Base-by-base conservation (phyloP, 805 yeast species). In the Yarrowia porcina region DNA sequence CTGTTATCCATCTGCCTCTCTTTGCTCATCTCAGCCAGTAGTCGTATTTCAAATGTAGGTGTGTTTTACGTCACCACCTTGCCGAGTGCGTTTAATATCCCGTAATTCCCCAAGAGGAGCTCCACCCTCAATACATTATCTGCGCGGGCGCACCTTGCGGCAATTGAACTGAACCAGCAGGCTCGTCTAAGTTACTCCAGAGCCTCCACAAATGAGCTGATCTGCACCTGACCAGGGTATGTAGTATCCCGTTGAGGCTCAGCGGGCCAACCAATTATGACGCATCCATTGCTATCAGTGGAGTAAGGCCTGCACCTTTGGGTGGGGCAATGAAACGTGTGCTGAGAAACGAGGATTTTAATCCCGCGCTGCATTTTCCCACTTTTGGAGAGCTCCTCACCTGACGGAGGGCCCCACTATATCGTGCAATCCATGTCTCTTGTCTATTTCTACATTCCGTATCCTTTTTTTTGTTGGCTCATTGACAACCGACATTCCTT, bases 181-280 rank as follows among this genome's bases (percentile, higher is more conserved):
- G 20, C 17, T 15, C 36, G 52, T 28, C 25, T 45, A 45, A 30
- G 27, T 30, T 30, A 30, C 52, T 45, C 52, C 36, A 45, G 52
- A 15, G 23, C 17, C 52, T 45, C 52, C 36, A 30, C 52, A 45
- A 30, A 45, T 45, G 52, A 45, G 36, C 52, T 15, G 52, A 45
- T 45, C 52, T 45, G 52, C 52, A 20, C 27, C 8, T 30, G 52
- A 45, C 52, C 52, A 30, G 52, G 52, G 52, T 45, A 13, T 45
- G 36, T 44, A 28, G 23, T 13, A 28, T 44, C 50, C 30, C 18
- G 38, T 45, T 20, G 52, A 45, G 52, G 50, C 52, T 25, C 36
- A 7, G 25, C 52, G 36, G 52, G 36, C 52, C 52, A 45, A 45
- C 52, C 52, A 45, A 45, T 45, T 45, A 45, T 45, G 52, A 30